phyloP scores from a whole-genome alignment of 2,329 filamentous ascomycete species.

The Pyrenochaeta sp. region DNA sequence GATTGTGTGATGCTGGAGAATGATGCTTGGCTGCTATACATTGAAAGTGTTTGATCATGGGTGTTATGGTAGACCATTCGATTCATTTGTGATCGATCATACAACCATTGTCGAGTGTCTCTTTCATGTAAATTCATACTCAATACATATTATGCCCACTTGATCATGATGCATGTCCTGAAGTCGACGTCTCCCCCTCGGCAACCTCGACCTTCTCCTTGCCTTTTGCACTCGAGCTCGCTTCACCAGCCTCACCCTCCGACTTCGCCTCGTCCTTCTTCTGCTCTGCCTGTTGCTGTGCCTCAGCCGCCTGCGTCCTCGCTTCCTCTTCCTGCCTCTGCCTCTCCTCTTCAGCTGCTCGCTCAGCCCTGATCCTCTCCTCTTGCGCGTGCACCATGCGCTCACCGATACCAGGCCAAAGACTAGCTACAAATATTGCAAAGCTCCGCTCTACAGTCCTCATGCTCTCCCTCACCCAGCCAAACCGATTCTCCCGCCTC shows the following conservation, averaged over 20 bases:
- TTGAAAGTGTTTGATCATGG: no score
- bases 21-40: no score
- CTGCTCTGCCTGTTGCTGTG: slow-evolving; percentile 15
- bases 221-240: slow-evolving; percentile 20
- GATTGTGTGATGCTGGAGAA: no score
- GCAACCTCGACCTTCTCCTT: slow-evolving; percentile 22
- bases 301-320: slow-evolving; percentile 14
- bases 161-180: neutral
- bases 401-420: slow-evolving; percentile 70
- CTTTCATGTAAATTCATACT: neutral
- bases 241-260: neutral
- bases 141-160: neutral
- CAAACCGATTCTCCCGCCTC: slow-evolving; percentile 36
- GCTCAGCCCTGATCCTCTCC: slow-evolving; percentile 51
- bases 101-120: neutral
- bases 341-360: slow-evolving; percentile 32
- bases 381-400: slow-evolving; percentile 66
- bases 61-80: no score
- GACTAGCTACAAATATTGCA: slow-evolving; percentile 69
- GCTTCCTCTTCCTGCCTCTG: slow-evolving; percentile 23
- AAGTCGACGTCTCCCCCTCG: neutral
- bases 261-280: slow-evolving; percentile 13
- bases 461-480: slow-evolving; percentile 46
- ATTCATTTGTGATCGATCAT: no score
- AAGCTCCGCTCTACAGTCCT: slow-evolving; percentile 63